phyloP scores from a whole-genome alignment of 805 yeast species.

The Wickerhamiella galacta region DNA sequence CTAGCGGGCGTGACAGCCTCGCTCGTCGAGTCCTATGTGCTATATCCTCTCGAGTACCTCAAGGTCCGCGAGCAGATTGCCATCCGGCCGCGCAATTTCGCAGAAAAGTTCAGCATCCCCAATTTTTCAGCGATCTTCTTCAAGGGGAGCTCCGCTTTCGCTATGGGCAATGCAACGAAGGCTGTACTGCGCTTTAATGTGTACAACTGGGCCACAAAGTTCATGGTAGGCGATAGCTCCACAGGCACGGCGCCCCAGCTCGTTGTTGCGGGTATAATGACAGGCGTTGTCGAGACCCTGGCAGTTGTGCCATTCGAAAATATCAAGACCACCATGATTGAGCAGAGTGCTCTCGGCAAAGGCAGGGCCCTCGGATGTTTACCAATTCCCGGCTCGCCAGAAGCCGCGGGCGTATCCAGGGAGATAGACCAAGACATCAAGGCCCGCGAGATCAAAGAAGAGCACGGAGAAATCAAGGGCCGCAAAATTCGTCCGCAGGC shows the following conservation, averaged over 20 bases:
- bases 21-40: conserved; percentile 22
- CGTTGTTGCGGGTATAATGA: conserved; percentile 67
- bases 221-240: conserved; percentile 45
- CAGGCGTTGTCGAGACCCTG: conserved; percentile 69
- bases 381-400: conserved; percentile 16
- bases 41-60: conserved; percentile 27
- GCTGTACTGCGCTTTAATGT: conserved; percentile 56
- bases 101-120: conserved; percentile 11
- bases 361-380: conserved; percentile 21
- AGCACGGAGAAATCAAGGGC: no score
- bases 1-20: conserved; percentile 26
- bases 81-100: conserved; percentile 8
- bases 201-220: conserved; percentile 57
- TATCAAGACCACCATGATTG: conserved; percentile 63
- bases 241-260: conserved; percentile 46
- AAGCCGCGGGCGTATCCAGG: neutral
- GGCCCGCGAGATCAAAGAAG: conserved; percentile 1
- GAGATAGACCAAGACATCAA: neutral
- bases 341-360: conserved; percentile 19
- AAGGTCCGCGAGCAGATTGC: conserved; percentile 24
- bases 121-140: conserved; percentile 18
- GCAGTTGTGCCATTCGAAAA: conserved; percentile 75
- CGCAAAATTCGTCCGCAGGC: neutral
- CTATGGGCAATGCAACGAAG: conserved; percentile 57
- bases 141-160: conserved; percentile 59